Evolutionary conservation across 352 stramenopile genomes (phyloP), one percentile per base, ranked within the genome.

Genomic region (Achlya hypogyna): DNA sequence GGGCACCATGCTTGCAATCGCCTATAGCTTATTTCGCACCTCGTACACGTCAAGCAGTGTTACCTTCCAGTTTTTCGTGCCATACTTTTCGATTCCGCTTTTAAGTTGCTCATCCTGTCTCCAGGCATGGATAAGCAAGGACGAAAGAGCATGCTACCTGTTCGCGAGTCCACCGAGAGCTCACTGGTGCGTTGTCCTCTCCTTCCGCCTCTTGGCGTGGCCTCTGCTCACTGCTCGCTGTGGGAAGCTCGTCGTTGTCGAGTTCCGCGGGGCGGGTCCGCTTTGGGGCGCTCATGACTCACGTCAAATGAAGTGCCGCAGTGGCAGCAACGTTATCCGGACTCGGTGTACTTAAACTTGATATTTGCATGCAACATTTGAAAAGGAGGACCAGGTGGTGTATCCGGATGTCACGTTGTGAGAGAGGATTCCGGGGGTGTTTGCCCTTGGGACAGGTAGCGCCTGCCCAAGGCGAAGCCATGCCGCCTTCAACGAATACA

Each of bases 31-130:
- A 9, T 23, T 42, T 10, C 45, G 62, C 6, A 64, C 34, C 60
- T 20, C 14, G 59, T 51, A 5, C 28, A 23, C 6, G 5, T 23
- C 35, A 38, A 56, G 25, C 47, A 14, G 1, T 4, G 8, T 43
- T 2, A 93, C 85, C 75, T 94, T 93, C 87, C 87, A 96, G 72
- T 95, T 94, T 29, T 78, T 74, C 66, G 88, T 79, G 1, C 84
- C 85, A 67, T 86, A 89, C 66, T 88, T 78, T 1, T 91, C 76
- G 9, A 94, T 84, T 1, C 83, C 87, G 5, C 71, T 69, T 27
- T 83, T 78, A 63, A 96, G 72, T 56, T 78, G 79, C 0, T 93
- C 81, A 32, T 95, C 86, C 77, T 91, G 10, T 18, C 45, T 29
- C 20, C 5, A 5, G 28, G 47, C 8, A 23, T 53, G 45, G 51